Conservation (phyloP, 495 filamentous ascomycete genomes). For the Daldinia decipiens region DNA sequence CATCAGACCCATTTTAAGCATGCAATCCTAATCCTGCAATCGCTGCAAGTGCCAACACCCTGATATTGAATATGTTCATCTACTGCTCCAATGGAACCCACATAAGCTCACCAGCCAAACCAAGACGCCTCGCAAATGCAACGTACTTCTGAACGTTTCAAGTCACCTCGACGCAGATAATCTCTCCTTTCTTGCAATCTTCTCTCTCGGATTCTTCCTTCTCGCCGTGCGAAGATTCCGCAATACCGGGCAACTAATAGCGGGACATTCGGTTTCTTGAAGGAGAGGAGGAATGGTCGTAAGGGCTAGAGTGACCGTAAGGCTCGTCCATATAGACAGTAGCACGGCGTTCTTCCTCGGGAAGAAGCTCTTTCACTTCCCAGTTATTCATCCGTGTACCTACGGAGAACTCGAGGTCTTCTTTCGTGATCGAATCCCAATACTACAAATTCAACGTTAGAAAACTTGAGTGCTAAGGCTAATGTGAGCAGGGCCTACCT, state of each 20-base stretch:
- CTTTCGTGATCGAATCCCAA: conserved; percentile 99
- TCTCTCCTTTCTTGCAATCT: conserved; percentile 14
- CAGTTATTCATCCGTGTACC: conserved; percentile 95
- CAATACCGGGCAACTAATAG: conserved; percentile 44
- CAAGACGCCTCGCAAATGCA: conserved; percentile 42
- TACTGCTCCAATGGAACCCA: conserved; percentile 21
- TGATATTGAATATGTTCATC: conserved; percentile 32
- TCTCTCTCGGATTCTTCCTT: conserved; percentile 13
- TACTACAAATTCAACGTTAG: conserved; percentile 65
- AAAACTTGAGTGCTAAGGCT: not conserved
- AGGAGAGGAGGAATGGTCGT: conserved; percentile 57
- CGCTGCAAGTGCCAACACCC: conserved; percentile 28
- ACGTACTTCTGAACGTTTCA: conserved; percentile 15
- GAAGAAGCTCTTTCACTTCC: conserved; percentile 94
- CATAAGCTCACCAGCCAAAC: conserved; percentile 20
- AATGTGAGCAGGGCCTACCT: conserved; percentile 66
- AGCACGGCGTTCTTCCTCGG: conserved; percentile 85
- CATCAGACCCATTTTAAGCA: conserved; percentile 3
- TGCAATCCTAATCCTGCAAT: conserved; percentile 13
- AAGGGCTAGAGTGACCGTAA: conserved; percentile 55
- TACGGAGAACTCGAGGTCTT: conserved; percentile 98
- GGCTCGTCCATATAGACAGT: conserved; percentile 79
- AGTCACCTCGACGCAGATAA: conserved; percentile 24
- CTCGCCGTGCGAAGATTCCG: conserved; percentile 20
- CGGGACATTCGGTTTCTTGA: conserved; percentile 52